Evolutionary conservation across 2,329 filamentous ascomycete species (phyloP).

Genomic region (Cladosporium velox): DNA sequence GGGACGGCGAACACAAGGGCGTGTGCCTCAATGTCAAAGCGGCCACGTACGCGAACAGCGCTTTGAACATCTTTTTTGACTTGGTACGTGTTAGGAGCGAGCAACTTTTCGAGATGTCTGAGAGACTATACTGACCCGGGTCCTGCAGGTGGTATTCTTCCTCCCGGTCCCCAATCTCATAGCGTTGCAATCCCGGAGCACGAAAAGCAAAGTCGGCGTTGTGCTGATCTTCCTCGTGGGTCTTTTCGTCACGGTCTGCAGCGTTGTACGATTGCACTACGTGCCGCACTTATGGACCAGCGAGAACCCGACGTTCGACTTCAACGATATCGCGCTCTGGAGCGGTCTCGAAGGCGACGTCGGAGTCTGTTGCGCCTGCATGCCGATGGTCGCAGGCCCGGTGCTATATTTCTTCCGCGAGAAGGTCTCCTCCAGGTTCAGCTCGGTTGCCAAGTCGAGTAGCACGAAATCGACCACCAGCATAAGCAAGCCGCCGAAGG

Average conservation of each 20-base stretch:
- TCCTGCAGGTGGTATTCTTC: neutral
- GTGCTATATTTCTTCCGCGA: conserved; percentile 8
- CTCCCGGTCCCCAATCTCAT: neutral
- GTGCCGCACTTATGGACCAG: conserved; percentile 19
- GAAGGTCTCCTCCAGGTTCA: neutral
- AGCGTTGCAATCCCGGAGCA: neutral
- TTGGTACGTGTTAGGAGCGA: neutral
- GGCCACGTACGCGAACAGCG: neutral
- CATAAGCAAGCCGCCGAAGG: neutral
- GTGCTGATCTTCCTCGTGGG: conserved; percentile 17
- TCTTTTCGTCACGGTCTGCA: conserved; percentile 28
- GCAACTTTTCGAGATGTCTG: too few relatives aligned
- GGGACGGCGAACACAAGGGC: conserved; percentile 8
- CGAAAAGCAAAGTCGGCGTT: neutral
- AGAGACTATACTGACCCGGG: too few relatives aligned
- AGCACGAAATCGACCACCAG: neutral
- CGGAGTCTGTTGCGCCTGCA: conserved; percentile 30
- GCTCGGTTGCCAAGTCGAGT: neutral
- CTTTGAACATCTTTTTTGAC: conserved; percentile 1
- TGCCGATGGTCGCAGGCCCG: conserved; percentile 23
- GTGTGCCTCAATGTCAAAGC: neutral
- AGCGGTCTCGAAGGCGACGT: conserved; percentile 27
- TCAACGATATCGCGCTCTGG: conserved; percentile 27
- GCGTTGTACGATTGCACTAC: conserved; percentile 23
- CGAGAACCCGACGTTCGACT: conserved; percentile 27